Evolutionary conservation across 2,329 filamentous ascomycete genomes (phyloP), one percentile per base, ranked within the genome.

Genomic region (Dactylonectria macrodidyma): DNA sequence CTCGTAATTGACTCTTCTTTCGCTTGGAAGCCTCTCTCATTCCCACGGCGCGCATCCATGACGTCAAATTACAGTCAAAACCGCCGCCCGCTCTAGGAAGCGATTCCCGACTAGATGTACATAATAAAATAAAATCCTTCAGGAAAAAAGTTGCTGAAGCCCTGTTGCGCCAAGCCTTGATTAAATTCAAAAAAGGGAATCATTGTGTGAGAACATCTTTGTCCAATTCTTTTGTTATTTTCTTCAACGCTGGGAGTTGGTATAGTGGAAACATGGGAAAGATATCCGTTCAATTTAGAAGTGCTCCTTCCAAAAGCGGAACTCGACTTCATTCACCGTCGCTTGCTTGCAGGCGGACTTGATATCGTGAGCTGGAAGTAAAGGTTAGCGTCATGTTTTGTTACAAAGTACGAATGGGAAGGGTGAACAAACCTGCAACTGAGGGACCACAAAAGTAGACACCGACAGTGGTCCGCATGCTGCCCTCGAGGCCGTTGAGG

Each of bases 221-320:
- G 14, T 61, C 54, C 64, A 50, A 19, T 41, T 33, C 51, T 24
- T 16, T 50, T 41, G 50, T 34, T 51, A 41, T 47, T 58, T 58
- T 55, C 26, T 60, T 58, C 58, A 65, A 58, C 63, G 52, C 63
- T 72, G 52, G 63, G 4, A 30, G 60, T 63, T 65, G 66, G 71
- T 76, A 76, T 74, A 67, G 68, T 56, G 62, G 59, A 73, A 74
- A 67, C 54, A 65, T 59, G 67, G 73, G 73, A 59, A 52, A 65
- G 60, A 56, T 36, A 64, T 50, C 55, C 47, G 59, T 33, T 54
- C 57, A 56, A 57, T 56, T 77, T 87, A 92, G 79, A 92, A 92
- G 79, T 99, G 95, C 83, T 99, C 96, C 85, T 99, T 99, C 96
- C 96, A 99, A 86, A 99, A 99, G 76, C 94, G 93, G 85, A 98